A percentile compares a stretch with the other conserved stretches of the same genome.
Conservation (phyloP, 306 rosid species). For the Prunus davidiana region DNA sequence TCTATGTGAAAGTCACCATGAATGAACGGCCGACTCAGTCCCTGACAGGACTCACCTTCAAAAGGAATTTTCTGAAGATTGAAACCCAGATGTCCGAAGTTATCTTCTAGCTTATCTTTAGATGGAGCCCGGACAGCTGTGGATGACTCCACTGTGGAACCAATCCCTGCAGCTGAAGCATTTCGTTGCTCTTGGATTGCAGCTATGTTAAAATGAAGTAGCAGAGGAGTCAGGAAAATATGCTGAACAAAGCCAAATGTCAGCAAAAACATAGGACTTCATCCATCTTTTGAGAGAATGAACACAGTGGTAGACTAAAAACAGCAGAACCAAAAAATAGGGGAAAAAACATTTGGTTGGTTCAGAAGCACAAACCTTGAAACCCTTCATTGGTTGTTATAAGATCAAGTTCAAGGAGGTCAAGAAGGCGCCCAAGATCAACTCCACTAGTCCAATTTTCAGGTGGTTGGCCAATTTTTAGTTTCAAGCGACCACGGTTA, state of each 20-base stretch:
- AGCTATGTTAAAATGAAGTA: conserved; percentile 42
- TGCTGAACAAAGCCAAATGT: not conserved
- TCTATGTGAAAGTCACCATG: conserved; percentile 43
- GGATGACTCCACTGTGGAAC: conserved; percentile 83
- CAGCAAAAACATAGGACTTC: not conserved
- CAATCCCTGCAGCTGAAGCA: conserved; percentile 61
- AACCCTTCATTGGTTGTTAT: conserved; percentile 72
- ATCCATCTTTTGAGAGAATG: not conserved
- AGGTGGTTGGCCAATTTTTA: conserved; percentile 85
- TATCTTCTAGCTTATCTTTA: conserved; percentile 56
- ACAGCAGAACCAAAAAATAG: not conserved
- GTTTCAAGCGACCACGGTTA: conserved; percentile 87
- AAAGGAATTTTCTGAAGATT: conserved; percentile 45
- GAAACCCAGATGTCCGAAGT: conserved; percentile 51
- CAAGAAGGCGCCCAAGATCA: conserved; percentile 95
- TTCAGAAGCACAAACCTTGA: conserved; percentile 66
- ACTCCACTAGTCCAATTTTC: conserved; percentile 99
- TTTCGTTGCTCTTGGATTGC: conserved; percentile 55
- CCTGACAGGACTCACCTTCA: conserved; percentile 46
- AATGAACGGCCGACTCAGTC: conserved; percentile 37
- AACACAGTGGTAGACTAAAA: not conserved
- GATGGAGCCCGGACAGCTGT: conserved; percentile 41
- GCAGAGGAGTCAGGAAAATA: conserved; percentile 16
- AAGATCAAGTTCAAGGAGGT: conserved; percentile 93
- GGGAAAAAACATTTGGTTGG: conserved; percentile 21